These are phyloP conservation scores for Stachybotrys echinatus DNA, from an alignment of 2,329 filamentous ascomycete genomes.

Conservation along the genomic window DNA sequence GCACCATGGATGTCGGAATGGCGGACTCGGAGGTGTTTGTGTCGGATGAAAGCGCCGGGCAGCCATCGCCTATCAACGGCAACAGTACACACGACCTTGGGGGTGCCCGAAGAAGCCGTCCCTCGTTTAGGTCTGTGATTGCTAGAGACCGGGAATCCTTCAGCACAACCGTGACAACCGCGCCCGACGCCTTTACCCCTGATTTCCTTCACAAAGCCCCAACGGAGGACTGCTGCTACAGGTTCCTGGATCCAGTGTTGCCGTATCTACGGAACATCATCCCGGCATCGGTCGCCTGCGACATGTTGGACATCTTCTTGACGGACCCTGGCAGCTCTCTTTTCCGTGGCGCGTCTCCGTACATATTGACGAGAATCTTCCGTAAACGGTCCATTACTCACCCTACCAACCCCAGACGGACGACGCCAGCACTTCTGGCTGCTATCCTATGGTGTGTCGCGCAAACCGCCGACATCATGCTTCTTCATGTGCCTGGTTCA, in stretches of 20 bases:
- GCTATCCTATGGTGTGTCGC: constrained; percentile 43
- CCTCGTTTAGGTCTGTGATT: constrained; percentile 12
- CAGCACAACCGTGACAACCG: constrained; percentile 9
- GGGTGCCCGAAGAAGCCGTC: not conserved
- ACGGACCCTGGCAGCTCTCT: constrained; percentile 36
- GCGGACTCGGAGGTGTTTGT: constrained; percentile 14
- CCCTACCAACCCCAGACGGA: constrained; percentile 30
- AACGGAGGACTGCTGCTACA: constrained; percentile 29
- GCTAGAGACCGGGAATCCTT: constrained; percentile 12
- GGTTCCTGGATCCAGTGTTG: constrained; percentile 34
- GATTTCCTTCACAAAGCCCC: constrained; percentile 18
- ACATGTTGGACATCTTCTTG: constrained; percentile 43
- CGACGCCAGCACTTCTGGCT: constrained; percentile 37
- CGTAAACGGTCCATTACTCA: constrained; percentile 37
- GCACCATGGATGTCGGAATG: not conserved
- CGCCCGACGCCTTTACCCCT: constrained; percentile 9
- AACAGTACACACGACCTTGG: constrained; percentile 2
- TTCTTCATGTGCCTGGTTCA: constrained; percentile 34
- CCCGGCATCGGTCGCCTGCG: constrained; percentile 34
- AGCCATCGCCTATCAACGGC: constrained; percentile 18
- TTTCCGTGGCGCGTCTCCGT: constrained; percentile 39
- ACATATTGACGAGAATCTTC: constrained; percentile 40
- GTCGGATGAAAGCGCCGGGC: constrained; percentile 21
- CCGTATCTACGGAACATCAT: constrained; percentile 32
- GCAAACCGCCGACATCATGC: constrained; percentile 39